Base-by-base conservation (phyloP, 73 alveolate genomes). In the Urostyla sp. region DNA sequence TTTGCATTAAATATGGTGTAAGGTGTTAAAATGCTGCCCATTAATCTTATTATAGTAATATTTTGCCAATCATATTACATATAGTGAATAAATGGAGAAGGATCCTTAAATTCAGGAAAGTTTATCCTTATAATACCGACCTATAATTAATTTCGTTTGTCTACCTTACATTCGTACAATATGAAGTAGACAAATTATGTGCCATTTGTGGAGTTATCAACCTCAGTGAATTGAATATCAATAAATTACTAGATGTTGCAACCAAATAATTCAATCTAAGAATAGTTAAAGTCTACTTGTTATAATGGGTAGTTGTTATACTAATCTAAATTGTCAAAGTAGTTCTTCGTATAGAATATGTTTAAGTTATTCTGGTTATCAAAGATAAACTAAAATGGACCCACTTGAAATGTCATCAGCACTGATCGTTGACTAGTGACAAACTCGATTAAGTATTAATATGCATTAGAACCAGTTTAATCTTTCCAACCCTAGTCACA, bases 151-250 rank as follows among this genome's bases (percentile, higher is more conserved):
- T 43, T 13, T 43, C 55, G 37, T 7, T 63, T 20, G n/a, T 63
- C 31, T 20, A 63, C 44, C 44, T 37, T 63, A 48, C 79, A 63
- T 43, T 63, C 79, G 24, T 63, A 63, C 23, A 63, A 43, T 5
- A 60, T 60, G 36, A 63, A 40, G 43, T 63, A 63, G 4, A 63
- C 15, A 3, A 45, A 20, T 15, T 30, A 58, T 4, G 53, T 11
- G 10, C 2, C 15, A 4, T 34, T 60, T 15, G 10, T n/a, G 10
- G 15, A 18, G 1, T 36, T 16, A 10, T 38, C 45, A 63, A 40
- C 18, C 59, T 43, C 37, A 3, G 44, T 13, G 45, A 57, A 63
- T 10, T 63, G 44, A n/a, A 63, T 37, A 23, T 63, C 44, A 11
- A 63, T 13, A 23, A 21, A 63, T 3, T 60, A 57, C n/a, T 36